Evolutionary conservation across 495 filamentous ascomycete genomes (phyloP), one percentile per base, ranked within the genome.

Genomic region (Neurospora sp.): DNA sequence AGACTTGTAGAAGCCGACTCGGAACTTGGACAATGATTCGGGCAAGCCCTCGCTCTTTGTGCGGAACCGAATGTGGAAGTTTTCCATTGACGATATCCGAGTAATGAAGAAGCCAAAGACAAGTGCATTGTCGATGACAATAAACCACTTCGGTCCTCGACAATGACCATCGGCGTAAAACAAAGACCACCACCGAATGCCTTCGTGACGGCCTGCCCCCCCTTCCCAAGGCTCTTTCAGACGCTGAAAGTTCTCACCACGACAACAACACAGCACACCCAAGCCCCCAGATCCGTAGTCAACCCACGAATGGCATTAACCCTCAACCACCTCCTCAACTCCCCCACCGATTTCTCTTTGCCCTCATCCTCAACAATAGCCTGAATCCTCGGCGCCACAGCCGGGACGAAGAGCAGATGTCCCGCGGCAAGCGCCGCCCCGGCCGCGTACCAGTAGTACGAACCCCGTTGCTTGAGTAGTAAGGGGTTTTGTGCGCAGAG

Each of bases 261-360:
- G 6, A 40, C 72, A 74, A 74, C 14, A 11, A 74, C 37, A 74
- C 41, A 74, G 38, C 72, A 74, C n/a, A 70, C 39, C 72, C 72
- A 74, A 31, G 72, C 66, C 5, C 72, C 72, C 39, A 44, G 1
- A 46, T 74, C 72, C 11, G 49, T 70, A 10, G 66, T 74, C 72
- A 71, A 71, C 5, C 37, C 46, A 35, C 72, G 69, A 6, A 74
- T 16, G 2, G 66, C 72, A 46, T 74, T 74, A 12, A 70, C 39
- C 41, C 69, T 74, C 72, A 74, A n/a, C 72, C 72, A 74, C 16
- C 40, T 44, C 35, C 41, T 54, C 72, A 74, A 12, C n/a, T 62
- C 72, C 44, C 27, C 39, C 66, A 70, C 27, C 62, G 12, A 69
- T 20, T 12, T 35, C 27, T 20, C 72, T 6, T 73, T 66, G 12